Evolutionary conservation across 495 filamentous ascomycete genomes (phyloP).

Genomic region (Aspergillus wentii): DNA sequence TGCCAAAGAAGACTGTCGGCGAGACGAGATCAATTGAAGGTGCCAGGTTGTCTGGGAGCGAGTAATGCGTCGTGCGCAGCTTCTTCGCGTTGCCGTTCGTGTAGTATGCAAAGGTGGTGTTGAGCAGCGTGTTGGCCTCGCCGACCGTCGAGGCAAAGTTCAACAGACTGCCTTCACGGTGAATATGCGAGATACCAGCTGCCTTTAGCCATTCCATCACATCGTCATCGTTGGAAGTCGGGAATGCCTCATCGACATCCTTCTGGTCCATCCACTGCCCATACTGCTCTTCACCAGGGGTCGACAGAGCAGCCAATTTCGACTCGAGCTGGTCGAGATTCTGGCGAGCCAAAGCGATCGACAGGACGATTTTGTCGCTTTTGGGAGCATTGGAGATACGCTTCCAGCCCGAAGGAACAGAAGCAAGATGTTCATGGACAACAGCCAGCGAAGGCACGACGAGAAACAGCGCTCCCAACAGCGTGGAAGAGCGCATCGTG

Average conservation of each 20-base stretch:
- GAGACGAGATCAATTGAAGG: constrained; percentile 51
- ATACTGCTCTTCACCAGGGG: constrained; percentile 49
- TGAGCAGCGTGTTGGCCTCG: constrained; percentile 44
- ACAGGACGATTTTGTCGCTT: constrained; percentile 23
- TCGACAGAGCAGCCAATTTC: constrained; percentile 50
- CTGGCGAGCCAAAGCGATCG: constrained; percentile 39
- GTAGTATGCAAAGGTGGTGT: constrained; percentile 40
- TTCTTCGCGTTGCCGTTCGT: constrained; percentile 30
- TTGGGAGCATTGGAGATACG: too few relatives aligned
- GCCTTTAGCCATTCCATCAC: constrained; percentile 46
- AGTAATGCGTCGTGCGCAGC: constrained; percentile 57
- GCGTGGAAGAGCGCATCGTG: too few relatives aligned
- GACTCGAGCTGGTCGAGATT: constrained; percentile 51
- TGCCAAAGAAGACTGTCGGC: constrained; percentile 56
- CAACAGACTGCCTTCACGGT: constrained; percentile 40
- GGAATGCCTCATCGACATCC: constrained; percentile 48
- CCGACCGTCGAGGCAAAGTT: constrained; percentile 45
- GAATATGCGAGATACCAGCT: constrained; percentile 40
- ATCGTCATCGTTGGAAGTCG: constrained; percentile 35
- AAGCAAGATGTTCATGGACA: too few relatives aligned
- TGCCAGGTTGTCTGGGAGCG: constrained; percentile 52
- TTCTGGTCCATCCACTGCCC: constrained; percentile 51
- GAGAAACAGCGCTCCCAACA: too few relatives aligned
- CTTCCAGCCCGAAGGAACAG: too few relatives aligned
- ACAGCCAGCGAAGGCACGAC: too few relatives aligned